Evolutionary conservation across 2,329 filamentous ascomycete genomes (phyloP).

Genomic region (Aureobasidium sp.): DNA sequence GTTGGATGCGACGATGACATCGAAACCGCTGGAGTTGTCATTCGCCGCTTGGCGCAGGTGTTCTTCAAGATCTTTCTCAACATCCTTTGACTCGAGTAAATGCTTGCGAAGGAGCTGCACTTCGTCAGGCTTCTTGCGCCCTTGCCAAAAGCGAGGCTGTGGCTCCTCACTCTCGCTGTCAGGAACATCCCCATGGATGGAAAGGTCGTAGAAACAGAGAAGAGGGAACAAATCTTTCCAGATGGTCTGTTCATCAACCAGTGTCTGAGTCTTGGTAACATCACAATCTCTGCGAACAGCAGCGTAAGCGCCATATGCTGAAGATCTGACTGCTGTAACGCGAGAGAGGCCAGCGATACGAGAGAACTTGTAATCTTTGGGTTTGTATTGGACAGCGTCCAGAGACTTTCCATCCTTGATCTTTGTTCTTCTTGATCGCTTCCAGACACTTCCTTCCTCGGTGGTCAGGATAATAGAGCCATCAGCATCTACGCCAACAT

Average conservation of each 20-base stretch:
- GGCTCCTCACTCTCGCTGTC: constrained; percentile 40
- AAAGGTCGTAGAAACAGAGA: constrained; percentile 59
- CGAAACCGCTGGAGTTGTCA: constrained; percentile 38
- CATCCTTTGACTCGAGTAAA: constrained; percentile 56
- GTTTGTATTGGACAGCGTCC: constrained; percentile 50
- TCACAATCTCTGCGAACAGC: constrained; percentile 79
- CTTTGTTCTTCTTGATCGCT: constrained; percentile 73
- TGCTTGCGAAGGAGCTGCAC: constrained; percentile 48
- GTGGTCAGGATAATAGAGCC: constrained; percentile 94
- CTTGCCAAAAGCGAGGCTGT: constrained; percentile 43
- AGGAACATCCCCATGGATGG: constrained; percentile 30
- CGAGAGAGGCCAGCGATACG: constrained; percentile 82
- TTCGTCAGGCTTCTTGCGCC: constrained; percentile 38
- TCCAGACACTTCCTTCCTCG: constrained; percentile 87
- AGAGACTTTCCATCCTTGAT: constrained; percentile 59
- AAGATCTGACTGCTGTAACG: constrained; percentile 76
- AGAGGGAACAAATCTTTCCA: constrained; percentile 69
- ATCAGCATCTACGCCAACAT: constrained; percentile 83
- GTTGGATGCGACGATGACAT: constrained; percentile 46
- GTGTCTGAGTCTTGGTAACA: constrained; percentile 66
- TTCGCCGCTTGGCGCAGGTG: constrained; percentile 36
- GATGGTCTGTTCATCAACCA: constrained; percentile 58
- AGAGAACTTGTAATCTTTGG: constrained; percentile 92
- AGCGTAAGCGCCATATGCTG: constrained; percentile 82
- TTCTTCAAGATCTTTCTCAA: constrained; percentile 55